Evolutionary conservation across 805 yeast genomes (phyloP).

Genomic region (Starmerella khaoyaiensis): DNA sequence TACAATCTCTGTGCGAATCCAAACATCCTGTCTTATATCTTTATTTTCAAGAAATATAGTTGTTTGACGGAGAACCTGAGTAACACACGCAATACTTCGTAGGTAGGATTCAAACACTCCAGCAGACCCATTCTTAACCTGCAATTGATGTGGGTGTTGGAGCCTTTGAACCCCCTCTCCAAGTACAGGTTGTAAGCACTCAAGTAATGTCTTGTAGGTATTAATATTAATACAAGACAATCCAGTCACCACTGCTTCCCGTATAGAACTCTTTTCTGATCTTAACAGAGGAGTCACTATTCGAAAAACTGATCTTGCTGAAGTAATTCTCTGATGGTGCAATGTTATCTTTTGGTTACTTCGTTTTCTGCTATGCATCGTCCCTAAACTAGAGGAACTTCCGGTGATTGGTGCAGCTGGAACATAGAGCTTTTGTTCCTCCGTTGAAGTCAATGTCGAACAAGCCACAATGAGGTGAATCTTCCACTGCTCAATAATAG

Average conservation of each 20-base stretch:
- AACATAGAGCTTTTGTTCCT: conserved; percentile 66
- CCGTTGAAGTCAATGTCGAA: conserved; percentile 77
- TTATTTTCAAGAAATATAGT: conserved; percentile 45
- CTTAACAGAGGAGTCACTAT: conserved; percentile 74
- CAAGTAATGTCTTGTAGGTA: conserved; percentile 69
- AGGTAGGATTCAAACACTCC: conserved; percentile 8
- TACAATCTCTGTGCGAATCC: conserved; percentile 53
- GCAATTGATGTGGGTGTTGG: conserved; percentile 7
- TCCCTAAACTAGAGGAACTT: conserved; percentile 1
- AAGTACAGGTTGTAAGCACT: conserved; percentile 52
- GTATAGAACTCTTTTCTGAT: conserved; percentile 52
- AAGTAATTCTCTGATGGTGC: conserved; percentile 83
- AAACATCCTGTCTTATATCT: conserved; percentile 46
- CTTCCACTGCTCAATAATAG: conserved; percentile 74
- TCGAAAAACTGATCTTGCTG: conserved; percentile 78
- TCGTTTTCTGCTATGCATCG: conserved; percentile 52
- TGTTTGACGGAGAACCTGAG: conserved; percentile 63
- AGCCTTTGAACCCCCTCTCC: conserved; percentile 34
- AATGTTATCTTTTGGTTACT: conserved; percentile 68
- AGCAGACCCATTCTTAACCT: neutral
- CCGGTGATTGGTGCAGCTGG: conserved; percentile 29
- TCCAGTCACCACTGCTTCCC: conserved; percentile 83
- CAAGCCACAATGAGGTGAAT: conserved; percentile 82
- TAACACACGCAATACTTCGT: conserved; percentile 53
- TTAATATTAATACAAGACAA: conserved; percentile 81